Evolutionary conservation across 495 filamentous ascomycete species (phyloP).

Genomic region (Durotheca rogersii): DNA sequence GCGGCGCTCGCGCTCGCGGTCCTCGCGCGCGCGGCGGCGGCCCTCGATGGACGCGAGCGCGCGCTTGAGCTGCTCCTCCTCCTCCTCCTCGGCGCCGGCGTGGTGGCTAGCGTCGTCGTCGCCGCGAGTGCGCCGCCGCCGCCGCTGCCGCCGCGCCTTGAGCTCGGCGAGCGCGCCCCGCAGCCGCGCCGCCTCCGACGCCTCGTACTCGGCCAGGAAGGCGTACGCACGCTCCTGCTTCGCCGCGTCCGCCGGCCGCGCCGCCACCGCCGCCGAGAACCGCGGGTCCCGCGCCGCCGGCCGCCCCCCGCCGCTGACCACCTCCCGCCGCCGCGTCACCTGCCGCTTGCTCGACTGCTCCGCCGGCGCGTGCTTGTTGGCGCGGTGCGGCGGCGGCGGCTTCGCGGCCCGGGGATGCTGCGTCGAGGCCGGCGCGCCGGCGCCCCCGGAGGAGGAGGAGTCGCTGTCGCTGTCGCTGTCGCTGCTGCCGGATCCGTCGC

Average conservation of each 20-base stretch:
- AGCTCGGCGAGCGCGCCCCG: constrained; percentile 61
- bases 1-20: constrained; percentile 64
- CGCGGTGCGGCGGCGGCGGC: constrained; percentile 44
- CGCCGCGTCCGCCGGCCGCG: constrained; percentile 45
- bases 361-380: constrained; percentile 84
- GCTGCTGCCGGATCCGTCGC: no score
- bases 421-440: no score
- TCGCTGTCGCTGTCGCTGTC: constrained; percentile 16
- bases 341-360: constrained; percentile 77
- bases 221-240: constrained; percentile 67
- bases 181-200: constrained; percentile 73
- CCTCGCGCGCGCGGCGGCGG: constrained; percentile 63
- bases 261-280: constrained; percentile 64
- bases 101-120: no score
- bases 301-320: constrained; percentile 51
- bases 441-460: no score
- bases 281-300: constrained; percentile 77
- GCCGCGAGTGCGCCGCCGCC: no score
- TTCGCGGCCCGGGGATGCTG: constrained; percentile 33
- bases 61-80: constrained; percentile 67
- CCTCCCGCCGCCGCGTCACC: constrained; percentile 75
- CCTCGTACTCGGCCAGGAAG: constrained; percentile 84
- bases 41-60: constrained; percentile 69
- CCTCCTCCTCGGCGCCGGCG: no score
- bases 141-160: constrained; percentile 57